Conservation (phyloP, 1,284 basidiomycete genomes). For the Rhodotorula glutinis region DNA sequence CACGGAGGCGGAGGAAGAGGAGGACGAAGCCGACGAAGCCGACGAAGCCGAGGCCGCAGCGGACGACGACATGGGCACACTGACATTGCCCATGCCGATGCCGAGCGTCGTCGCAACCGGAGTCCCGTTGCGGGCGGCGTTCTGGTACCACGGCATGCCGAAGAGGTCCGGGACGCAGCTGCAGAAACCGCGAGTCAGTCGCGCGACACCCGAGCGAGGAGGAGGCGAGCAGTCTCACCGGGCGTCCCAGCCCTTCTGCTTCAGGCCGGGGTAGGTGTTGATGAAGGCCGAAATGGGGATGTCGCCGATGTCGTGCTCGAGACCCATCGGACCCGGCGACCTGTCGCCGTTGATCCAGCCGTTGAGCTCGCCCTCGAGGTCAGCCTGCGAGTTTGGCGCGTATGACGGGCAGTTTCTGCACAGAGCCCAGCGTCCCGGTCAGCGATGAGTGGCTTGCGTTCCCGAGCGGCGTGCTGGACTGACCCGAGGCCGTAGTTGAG, state of each 20-base stretch:
- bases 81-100: conserved; percentile 10
- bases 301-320: conserved; percentile 76
- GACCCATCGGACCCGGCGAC: conserved; percentile 54
- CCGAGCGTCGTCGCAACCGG: conserved; percentile 3
- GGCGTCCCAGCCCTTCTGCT: conserved; percentile 27
- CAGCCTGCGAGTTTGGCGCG: conserved; percentile 8
- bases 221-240: background rate
- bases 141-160: conserved; percentile 16
- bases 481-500: background rate
- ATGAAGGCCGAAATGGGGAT: conserved; percentile 67
- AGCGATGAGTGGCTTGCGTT: too few relatives aligned
- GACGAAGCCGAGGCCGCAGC: background rate
- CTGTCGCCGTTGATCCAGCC: conserved; percentile 15
- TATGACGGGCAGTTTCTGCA: background rate
- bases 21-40: background rate
- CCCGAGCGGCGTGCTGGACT: too few relatives aligned
- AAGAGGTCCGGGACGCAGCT: conserved; percentile 26
- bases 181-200: background rate
- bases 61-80: conserved; percentile 8
- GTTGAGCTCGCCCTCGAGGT: conserved; percentile 19
- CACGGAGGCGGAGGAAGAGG: background rate
- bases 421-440: too few relatives aligned
- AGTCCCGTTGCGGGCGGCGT: conserved; percentile 12
- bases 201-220: background rate
- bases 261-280: conserved; percentile 56